Base-by-base conservation (phyloP, 495 filamentous ascomycete genomes). In the Parachaetomium inaequale region DNA sequence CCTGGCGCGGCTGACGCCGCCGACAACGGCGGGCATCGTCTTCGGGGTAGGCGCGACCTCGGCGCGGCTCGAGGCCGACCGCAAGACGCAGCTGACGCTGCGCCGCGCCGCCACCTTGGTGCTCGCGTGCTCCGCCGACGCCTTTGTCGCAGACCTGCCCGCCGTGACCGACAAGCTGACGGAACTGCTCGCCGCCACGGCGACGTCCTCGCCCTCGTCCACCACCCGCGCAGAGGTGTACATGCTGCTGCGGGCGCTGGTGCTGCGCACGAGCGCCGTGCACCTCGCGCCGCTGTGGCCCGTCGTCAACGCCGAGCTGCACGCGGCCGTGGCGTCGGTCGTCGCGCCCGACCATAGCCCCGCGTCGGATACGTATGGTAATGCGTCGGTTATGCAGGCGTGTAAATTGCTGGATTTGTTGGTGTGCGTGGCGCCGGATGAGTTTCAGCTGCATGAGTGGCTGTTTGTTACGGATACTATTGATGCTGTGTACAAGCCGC, bases 401-500 rank as follows among this genome's bases (percentile, higher is more conserved):
- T 96, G 90, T 73, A 97, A 97, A 70, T 83, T 99, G 2, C 80
- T 99, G 7, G 95, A 97, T 61, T 78, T 88, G 25, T 76, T 99
- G 7, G 79, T 99, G 28, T 84, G 90, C n/a, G 79, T 91, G 19
- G 87, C 87, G 5, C 94, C 92, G 0, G 95, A 99, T 63, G 94
- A 98, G 69, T 99, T 97, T 73, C 94, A 98, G 71, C 80, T 96
- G 42, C 84, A 92, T 58, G 91, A 96, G 77, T 99, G 94, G 94
- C 83, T 98, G 19, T 99, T 95, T 73, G 85, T 98, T 26, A 93
- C 92, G 6, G 95, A 99, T 71, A 97, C 93, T 38, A 93, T 96
- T 65, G 94, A 99, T 70, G 92, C 95, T 1, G 91, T 98, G 25
- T 98, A 98, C 69, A 85, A 88, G 17, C 87, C 92, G 1, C 45